Conservation (phyloP, 2,329 filamentous ascomycete species). For the Alternaria brassicae region DNA sequence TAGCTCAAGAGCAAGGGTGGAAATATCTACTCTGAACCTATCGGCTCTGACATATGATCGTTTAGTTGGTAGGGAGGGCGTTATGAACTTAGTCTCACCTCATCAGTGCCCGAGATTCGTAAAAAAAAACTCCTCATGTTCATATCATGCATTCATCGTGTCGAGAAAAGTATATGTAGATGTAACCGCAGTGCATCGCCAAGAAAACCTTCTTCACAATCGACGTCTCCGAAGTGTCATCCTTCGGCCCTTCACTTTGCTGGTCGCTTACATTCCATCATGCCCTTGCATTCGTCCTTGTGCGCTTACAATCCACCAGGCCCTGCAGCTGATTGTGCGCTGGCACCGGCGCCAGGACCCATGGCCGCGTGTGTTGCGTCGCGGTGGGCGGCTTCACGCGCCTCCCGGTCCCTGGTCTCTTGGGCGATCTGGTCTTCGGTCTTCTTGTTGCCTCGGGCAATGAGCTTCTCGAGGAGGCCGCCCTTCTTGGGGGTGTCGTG, state of each 20-base stretch:
- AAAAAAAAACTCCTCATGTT: background rate
- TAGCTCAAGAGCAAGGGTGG: no score
- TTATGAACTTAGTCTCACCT: background rate
- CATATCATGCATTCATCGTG: constrained; percentile 11
- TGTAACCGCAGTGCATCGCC: constrained; percentile 9
- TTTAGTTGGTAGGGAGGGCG: background rate
- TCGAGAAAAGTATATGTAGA: constrained; percentile 5
- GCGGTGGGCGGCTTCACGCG: constrained; percentile 16
- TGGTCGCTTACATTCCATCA: background rate
- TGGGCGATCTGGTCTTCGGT: constrained; percentile 44
- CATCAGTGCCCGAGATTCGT: background rate
- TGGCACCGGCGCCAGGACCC: constrained; percentile 25
- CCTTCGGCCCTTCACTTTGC: background rate
- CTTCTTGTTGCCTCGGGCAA: constrained; percentile 45
- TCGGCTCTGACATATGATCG: no score
- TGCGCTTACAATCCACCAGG: constrained; percentile 18
- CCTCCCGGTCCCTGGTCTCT: constrained; percentile 35
- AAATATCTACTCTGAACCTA: no score
- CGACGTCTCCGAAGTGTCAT: background rate
- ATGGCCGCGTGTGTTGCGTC: constrained; percentile 22
- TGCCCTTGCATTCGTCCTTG: background rate
- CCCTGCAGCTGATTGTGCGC: constrained; percentile 25
- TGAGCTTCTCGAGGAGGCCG: constrained; percentile 43
- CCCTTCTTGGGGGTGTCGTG: constrained; percentile 43
- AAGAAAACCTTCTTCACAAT: constrained; percentile 8